Conservation (phyloP, 2,329 filamentous ascomycete species). For the Aspergillus vadensis region DNA sequence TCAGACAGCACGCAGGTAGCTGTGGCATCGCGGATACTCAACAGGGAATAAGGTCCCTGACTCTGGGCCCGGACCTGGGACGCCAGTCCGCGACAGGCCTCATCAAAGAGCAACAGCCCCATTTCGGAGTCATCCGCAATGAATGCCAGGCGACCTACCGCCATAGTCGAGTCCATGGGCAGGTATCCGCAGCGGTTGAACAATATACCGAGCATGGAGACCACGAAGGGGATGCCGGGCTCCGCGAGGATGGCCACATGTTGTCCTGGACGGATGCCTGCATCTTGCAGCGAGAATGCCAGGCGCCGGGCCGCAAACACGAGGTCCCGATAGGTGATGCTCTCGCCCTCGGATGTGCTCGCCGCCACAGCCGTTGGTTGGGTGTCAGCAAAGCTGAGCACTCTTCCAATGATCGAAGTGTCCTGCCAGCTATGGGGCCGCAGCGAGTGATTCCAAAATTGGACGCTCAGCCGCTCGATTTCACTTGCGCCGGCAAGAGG, state of each 20-base stretch:
- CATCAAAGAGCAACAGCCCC: neutral
- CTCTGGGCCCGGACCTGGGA: neutral
- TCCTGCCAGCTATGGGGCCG: neutral
- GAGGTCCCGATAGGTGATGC: slow-evolving; percentile 1
- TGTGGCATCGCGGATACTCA: neutral
- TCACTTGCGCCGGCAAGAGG: neutral
- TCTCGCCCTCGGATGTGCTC: neutral
- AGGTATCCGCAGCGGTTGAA: slow-evolving; percentile 1
- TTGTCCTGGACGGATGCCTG: neutral
- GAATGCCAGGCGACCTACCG: neutral
- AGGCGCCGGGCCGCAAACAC: neutral
- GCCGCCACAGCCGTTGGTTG: neutral
- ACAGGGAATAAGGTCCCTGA: neutral
- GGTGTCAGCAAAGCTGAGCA: neutral
- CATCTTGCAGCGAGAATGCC: neutral
- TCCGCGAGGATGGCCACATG: neutral
- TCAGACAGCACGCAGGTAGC: neutral
- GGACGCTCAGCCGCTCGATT: neutral
- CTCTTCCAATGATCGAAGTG: neutral
- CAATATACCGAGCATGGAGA: neutral
- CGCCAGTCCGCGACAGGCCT: neutral
- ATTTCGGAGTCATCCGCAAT: slow-evolving; percentile 1
- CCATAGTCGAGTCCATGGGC: slow-evolving; percentile 1
- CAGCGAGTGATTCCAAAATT: neutral
- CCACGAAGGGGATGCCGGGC: neutral